Conservation (phyloP, 169 alveolate species). For the Cryptosporidium ryanae region DNA sequence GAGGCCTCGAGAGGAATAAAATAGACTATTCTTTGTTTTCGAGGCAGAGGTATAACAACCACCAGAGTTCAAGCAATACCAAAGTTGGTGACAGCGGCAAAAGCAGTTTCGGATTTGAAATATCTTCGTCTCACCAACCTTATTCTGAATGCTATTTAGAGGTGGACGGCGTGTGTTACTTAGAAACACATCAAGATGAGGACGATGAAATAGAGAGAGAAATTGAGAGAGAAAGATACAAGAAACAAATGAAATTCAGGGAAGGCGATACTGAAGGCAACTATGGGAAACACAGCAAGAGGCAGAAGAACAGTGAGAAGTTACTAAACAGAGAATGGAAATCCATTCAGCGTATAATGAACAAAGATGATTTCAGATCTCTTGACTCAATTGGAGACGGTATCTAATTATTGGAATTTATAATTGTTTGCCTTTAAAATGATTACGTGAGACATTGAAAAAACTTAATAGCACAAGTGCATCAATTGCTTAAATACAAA, state of each 20-base stretch:
- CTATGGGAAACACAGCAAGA: background rate
- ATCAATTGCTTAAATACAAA: too few relatives aligned
- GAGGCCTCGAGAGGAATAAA: too few relatives aligned
- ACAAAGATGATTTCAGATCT: slow-evolving; percentile 18
- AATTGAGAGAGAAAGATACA: background rate
- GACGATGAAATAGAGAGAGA: background rate
- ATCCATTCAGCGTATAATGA: slow-evolving; percentile 32
- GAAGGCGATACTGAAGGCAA: too few relatives aligned
- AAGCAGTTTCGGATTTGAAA: slow-evolving; percentile 1
- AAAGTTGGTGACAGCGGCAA: too few relatives aligned
- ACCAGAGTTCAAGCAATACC: too few relatives aligned
- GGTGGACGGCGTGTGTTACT: slow-evolving; percentile 26
- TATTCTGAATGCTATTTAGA: slow-evolving; percentile 65
- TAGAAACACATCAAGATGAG: slow-evolving; percentile 63
- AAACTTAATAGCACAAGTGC: too few relatives aligned
- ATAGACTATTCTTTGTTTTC: too few relatives aligned
- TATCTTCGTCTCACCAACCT: slow-evolving; percentile 4
- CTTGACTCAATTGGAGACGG: slow-evolving; percentile 11
- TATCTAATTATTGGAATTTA: background rate
- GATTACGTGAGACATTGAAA: too few relatives aligned
- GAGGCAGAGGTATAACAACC: too few relatives aligned
- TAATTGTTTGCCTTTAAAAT: background rate
- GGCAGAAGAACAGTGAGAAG: slow-evolving; percentile 1
- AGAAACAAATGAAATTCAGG: background rate
- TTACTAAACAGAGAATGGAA: slow-evolving; percentile 37